Evolutionary conservation across 352 stramenopile genomes (phyloP).

Genomic region (Phytophthora boehmeriae): DNA sequence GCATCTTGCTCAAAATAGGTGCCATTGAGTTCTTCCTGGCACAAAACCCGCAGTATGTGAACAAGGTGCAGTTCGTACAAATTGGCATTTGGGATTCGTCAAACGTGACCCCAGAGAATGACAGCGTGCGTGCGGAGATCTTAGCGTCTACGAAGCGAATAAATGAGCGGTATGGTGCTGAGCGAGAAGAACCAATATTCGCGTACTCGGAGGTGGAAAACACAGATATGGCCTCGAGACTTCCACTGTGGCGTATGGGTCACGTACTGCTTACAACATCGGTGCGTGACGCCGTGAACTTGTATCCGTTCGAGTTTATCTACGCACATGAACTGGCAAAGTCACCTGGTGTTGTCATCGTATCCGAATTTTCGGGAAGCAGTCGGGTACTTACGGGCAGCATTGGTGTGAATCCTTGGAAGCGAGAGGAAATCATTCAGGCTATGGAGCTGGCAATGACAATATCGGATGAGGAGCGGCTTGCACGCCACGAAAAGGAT

Average conservation of each 20-base stretch:
- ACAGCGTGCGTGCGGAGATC: slow-evolving; percentile 67
- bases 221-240: slow-evolving; percentile 73
- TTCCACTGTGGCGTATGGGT: slow-evolving; percentile 76
- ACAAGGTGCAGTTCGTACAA: slow-evolving; percentile 88
- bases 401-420: slow-evolving; percentile 98
- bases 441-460: slow-evolving; percentile 68
- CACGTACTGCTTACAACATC: slow-evolving; percentile 80
- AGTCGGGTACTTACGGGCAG: slow-evolving; percentile 96
- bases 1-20: slow-evolving; percentile 97
- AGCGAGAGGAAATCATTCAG: slow-evolving; percentile 89
- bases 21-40: slow-evolving; percentile 95
- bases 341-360: slow-evolving; percentile 91
- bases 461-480: slow-evolving; percentile 73
- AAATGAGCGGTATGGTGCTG: slow-evolving; percentile 59
- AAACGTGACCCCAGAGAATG: slow-evolving; percentile 74
- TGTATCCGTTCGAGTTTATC: slow-evolving; percentile 89
- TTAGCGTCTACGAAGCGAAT: slow-evolving; percentile 67
- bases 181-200: slow-evolving; percentile 58
- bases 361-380: slow-evolving; percentile 98
- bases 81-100: slow-evolving; percentile 79
- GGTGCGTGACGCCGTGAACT: slow-evolving; percentile 82
- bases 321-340: slow-evolving; percentile 80
- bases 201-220: slow-evolving; percentile 81
- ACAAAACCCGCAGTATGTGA: slow-evolving; percentile 74
- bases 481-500: slow-evolving; percentile 81